Percentiles rank a stretch among this genome's conserved stretches.
phyloP scores from a whole-genome alignment of 2,329 filamentous ascomycete genomes.

The Tolypocladium sp. region DNA sequence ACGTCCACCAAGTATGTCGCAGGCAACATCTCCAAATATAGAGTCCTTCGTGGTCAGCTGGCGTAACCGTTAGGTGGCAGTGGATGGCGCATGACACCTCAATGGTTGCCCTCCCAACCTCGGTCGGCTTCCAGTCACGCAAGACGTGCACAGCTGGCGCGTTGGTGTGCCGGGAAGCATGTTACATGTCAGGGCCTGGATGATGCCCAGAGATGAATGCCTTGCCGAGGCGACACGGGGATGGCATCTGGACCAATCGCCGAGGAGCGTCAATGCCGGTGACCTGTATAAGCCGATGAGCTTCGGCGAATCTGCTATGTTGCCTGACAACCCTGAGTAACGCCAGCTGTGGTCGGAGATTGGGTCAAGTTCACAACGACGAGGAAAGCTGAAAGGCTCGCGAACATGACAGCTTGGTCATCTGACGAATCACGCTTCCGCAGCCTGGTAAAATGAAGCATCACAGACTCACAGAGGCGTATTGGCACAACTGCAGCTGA shows the following conservation, averaged over 20 bases:
- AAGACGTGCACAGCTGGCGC: not conserved
- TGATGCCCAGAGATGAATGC: not conserved
- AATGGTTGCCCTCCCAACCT: not conserved
- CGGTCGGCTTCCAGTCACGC: not conserved
- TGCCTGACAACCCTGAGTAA: too few relatives aligned
- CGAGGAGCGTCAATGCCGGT: not conserved
- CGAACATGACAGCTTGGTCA: not conserved
- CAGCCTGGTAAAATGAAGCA: not conserved
- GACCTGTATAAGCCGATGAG: not conserved
- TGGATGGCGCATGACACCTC: not conserved
- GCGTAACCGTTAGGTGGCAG: not conserved
- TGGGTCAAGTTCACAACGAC: not conserved
- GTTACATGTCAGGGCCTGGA: too few relatives aligned
- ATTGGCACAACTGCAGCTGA: not conserved
- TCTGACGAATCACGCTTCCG: not conserved
- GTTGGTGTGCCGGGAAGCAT: not conserved
- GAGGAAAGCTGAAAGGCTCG: not conserved
- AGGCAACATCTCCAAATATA: not conserved
- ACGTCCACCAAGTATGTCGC: not conserved
- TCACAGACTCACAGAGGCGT: not conserved
- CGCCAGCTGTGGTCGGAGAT: not conserved
- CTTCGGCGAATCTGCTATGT: not conserved
- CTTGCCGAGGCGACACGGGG: not conserved
- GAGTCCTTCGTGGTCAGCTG: not conserved
- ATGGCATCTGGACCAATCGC: not conserved